These are phyloP conservation scores for Lepidium didymum DNA, from an alignment of 345 rosid species.

Conservation along the genomic window DNA sequence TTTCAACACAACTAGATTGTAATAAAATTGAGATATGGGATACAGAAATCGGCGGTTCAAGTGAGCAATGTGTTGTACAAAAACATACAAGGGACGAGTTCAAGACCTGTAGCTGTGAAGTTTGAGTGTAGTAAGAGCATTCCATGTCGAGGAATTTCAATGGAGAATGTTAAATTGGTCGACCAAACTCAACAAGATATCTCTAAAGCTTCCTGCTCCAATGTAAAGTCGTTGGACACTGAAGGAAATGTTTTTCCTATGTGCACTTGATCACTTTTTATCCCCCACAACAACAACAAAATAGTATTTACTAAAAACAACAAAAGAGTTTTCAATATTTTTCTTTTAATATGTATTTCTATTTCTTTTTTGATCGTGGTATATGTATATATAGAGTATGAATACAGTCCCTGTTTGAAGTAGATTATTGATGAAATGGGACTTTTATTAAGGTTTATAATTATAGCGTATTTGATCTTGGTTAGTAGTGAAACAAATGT, in stretches of 20 bases:
- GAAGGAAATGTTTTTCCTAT: conserved; percentile 42
- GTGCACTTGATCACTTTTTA: conserved; percentile 31
- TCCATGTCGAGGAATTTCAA: conserved; percentile 49
- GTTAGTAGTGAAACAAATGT: neutral
- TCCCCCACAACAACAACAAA: neutral
- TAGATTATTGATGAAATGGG: neutral
- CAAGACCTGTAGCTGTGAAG: conserved; percentile 49
- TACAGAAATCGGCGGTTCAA: conserved; percentile 65
- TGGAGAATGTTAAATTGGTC: conserved; percentile 44
- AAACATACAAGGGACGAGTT: conserved; percentile 73
- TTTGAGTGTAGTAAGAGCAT: conserved; percentile 53
- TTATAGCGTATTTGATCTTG: neutral
- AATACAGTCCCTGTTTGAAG: neutral
- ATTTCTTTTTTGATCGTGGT: neutral
- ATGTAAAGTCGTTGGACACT: conserved; percentile 31
- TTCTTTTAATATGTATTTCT: neutral
- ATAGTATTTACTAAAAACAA: neutral
- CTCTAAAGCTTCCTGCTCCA: conserved; percentile 53
- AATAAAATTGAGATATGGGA: neutral
- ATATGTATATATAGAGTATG: conserved; percentile 2
- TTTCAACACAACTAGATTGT: neutral
- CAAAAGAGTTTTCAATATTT: neutral
- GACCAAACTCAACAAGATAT: conserved; percentile 9
- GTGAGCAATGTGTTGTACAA: conserved; percentile 62
- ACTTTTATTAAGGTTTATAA: neutral